Conservation (phyloP, 1,139 yeast genomes). For the Debaryomyces nepalensis region DNA sequence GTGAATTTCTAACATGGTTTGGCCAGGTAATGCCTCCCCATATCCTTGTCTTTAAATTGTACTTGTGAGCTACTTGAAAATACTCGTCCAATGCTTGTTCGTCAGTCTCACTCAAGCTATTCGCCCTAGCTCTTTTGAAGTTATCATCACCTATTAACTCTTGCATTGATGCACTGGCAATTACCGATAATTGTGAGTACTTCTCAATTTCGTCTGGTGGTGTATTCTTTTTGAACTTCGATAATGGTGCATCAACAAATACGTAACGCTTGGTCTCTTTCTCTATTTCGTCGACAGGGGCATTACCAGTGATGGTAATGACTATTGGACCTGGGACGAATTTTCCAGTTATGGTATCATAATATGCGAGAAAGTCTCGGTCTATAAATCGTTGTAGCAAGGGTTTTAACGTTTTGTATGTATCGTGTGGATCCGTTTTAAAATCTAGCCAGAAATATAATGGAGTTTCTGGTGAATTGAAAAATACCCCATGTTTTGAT, state of each 20-base stretch:
- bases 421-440: slow-evolving; percentile 40
- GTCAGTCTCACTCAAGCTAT: slow-evolving; percentile 28
- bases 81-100: slow-evolving; percentile 22
- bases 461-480: slow-evolving; percentile 44
- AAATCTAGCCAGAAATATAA: slow-evolving; percentile 49
- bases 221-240: slow-evolving; percentile 24
- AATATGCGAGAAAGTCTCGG: slow-evolving; percentile 38
- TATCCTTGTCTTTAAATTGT: slow-evolving; percentile 43
- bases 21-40: slow-evolving; percentile 55
- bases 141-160: slow-evolving; percentile 34
- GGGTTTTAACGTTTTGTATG: slow-evolving; percentile 36
- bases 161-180: slow-evolving; percentile 43
- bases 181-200: slow-evolving; percentile 33
- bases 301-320: slow-evolving; percentile 47
- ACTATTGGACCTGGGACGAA: slow-evolving; percentile 41
- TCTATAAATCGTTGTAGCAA: slow-evolving; percentile 39
- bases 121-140: slow-evolving; percentile 14
- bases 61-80: slow-evolving; percentile 40
- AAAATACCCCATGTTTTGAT: slow-evolving; percentile 39
- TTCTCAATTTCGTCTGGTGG: slow-evolving; percentile 23
- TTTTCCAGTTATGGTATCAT: slow-evolving; percentile 29
- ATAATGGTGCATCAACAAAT: slow-evolving; percentile 46
- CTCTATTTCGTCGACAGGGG: slow-evolving; percentile 36
- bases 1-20: slow-evolving; percentile 30
- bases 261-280: slow-evolving; percentile 35